phyloP scores from a whole-genome alignment of 345 rosid species.

The Noccaea caerulescens region DNA sequence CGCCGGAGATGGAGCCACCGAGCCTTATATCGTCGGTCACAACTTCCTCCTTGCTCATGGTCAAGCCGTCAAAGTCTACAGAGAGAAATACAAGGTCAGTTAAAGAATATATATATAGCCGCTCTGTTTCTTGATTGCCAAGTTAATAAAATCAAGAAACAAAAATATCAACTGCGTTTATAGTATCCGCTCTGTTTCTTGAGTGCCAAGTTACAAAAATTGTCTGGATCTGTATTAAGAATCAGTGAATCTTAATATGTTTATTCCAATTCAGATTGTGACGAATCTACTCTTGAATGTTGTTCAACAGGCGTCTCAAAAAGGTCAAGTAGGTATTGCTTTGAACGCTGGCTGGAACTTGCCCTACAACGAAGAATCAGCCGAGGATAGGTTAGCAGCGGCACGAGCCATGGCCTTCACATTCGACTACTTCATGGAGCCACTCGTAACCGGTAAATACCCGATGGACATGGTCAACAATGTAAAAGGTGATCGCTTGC shows the following conservation, averaged over 20 bases:
- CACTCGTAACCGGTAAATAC: constrained; percentile 44
- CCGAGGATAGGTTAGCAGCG: constrained; percentile 39
- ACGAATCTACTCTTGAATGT: neutral
- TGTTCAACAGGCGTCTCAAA: constrained; percentile 38
- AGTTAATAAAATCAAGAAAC: neutral
- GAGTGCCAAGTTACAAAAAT: neutral
- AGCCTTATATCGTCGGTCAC: constrained; percentile 58
- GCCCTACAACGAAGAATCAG: constrained; percentile 38
- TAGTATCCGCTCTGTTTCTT: neutral
- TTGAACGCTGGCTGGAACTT: constrained; percentile 37
- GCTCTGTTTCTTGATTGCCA: neutral
- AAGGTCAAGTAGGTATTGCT: constrained; percentile 47
- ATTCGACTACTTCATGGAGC: constrained; percentile 51
- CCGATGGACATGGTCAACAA: constrained; percentile 40
- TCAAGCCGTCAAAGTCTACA: constrained; percentile 46
- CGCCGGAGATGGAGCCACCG: constrained; percentile 52
- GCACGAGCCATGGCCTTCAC: constrained; percentile 46
- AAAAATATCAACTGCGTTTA: no score
- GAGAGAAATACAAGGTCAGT: constrained; percentile 47
- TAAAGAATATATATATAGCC: neutral
- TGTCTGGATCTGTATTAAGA: neutral
- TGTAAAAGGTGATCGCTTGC: constrained; percentile 46
- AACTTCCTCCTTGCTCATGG: constrained; percentile 61
- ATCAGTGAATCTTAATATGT: constrained; percentile 1
- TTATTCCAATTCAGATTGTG: neutral